Conservation (phyloP, 2,329 filamentous ascomycete genomes). For the Ilyonectria robusta region DNA sequence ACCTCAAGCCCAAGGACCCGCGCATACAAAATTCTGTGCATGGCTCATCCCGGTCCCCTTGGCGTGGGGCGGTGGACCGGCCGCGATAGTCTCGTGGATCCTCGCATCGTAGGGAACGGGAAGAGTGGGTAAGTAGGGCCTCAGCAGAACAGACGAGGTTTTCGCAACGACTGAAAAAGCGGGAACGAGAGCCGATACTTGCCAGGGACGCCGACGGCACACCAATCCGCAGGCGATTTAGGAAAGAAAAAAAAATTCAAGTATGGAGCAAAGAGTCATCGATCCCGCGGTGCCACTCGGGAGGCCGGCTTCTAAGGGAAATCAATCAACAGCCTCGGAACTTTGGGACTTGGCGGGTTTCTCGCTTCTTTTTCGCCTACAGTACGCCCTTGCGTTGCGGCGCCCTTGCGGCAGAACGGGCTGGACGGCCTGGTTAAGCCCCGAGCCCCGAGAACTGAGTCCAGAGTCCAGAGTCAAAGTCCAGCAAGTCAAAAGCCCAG, state of each 20-base stretch:
- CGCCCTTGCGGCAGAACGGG: constrained; percentile 2
- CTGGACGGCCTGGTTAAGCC: no score
- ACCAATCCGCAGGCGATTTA: neutral
- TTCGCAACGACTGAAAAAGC: neutral
- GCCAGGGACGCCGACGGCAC: neutral
- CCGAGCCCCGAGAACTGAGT: no score
- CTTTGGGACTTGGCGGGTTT: neutral
- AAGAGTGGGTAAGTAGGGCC: neutral
- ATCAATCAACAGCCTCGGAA: neutral
- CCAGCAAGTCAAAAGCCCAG: no score
- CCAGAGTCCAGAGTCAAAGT: no score
- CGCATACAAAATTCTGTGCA: constrained; percentile 33
- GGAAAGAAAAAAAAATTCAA: neutral
- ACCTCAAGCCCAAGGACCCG: constrained; percentile 23
- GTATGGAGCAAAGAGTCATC: constrained; percentile 7
- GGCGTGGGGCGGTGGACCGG: no score
- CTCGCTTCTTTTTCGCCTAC: neutral
- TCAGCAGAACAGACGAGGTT: constrained; percentile 6
- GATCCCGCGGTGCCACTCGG: no score
- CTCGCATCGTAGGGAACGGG: neutral
- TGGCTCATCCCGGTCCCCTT: constrained; percentile 36
- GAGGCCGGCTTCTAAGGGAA: neutral
- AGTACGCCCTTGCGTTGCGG: constrained; percentile 5
- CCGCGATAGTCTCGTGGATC: constrained; percentile 17
- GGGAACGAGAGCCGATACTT: neutral